Evolutionary conservation across 371 early-diverging fungal genomes (phyloP), one percentile per base, ranked within the genome.

Genomic region (Mucor circinelloides): DNA sequence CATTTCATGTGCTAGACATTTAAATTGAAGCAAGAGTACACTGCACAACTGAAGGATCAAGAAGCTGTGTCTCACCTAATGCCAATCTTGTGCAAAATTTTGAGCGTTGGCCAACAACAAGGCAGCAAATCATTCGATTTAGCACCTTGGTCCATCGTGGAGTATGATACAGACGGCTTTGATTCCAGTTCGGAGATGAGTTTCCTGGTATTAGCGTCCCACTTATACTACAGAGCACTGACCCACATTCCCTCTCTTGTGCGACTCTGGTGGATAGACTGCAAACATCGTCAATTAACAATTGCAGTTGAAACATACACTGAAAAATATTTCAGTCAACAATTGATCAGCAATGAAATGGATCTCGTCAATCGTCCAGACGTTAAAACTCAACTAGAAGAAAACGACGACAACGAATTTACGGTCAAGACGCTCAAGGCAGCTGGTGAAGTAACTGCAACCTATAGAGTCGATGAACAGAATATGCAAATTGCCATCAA

Each of bases 381-480:
- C 60, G 76, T 78, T 31, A 83, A 79, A 30, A 68, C 76, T 0
- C 75, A 79, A 42, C 60, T 83, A 30, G 79, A 79, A 32, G 87
- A 86, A 12, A 84, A 83, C 28, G 79, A 79, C 10, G 73, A 70
- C 1, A 80, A 90, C 42, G 86, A 91, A 17, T 85, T 95, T 28
- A 79, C 87, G 13, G 84, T 95, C 66, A 90, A 90, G 72, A 87
- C 90, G 0, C 79, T 89, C 13, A 84, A 86, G 56, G 85, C 84
- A 15, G 83, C 89, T 0, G 84, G 86, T 42, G 95, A 95, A 73
- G 89, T 94, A 0, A 85, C 87, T 1, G 93, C 94, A 1, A 78
- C 84, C 2, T 97, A 93, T 77, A 77, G 78, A 4, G 86, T 97
- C 9, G 98, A 98, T 64, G 98, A 97, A 68, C 89, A 91, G 15